Evolutionary conservation across 768 basidiomycete species (phyloP).

Genomic region (Leccinellum albellum): DNA sequence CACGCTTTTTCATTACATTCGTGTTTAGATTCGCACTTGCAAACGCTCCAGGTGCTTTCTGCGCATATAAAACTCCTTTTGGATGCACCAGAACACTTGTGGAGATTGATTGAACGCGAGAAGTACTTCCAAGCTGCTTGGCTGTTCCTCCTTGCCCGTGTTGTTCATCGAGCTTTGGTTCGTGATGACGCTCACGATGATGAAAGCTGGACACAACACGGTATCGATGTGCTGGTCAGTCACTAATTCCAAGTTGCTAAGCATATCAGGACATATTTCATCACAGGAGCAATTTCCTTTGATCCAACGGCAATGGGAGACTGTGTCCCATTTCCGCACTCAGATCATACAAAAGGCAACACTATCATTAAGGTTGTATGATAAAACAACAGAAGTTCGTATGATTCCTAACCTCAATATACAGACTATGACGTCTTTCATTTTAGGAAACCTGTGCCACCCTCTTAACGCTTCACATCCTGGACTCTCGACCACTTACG

Average conservation of each 20-base stretch:
- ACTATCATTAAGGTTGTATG: conserved; percentile 47
- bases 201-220: conserved; percentile 52
- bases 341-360: conserved; percentile 82
- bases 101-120: conserved; percentile 80
- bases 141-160: conserved; percentile 81
- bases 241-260: background rate
- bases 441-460: conserved; percentile 70
- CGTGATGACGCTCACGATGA: conserved; percentile 63
- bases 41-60: conserved; percentile 68
- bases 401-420: background rate
- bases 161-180: conserved; percentile 74
- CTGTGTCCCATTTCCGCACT: conserved; percentile 77
- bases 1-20: too few species aligned
- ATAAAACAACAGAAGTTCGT: conserved; percentile 47
- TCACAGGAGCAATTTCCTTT: conserved; percentile 80
- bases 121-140: conserved; percentile 81
- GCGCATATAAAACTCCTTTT: conserved; percentile 89
- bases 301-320: conserved; percentile 91
- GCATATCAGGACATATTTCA: background rate
- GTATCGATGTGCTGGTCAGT: conserved; percentile 61
- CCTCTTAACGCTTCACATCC: conserved; percentile 78
- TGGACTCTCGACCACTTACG: conserved; percentile 77
- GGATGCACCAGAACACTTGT: conserved; percentile 89
- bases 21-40: conserved; percentile 48
- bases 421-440: background rate